phyloP scores from a whole-genome alignment of 1,284 basidiomycete species.

The Sanguinoderma infundibulare region DNA sequence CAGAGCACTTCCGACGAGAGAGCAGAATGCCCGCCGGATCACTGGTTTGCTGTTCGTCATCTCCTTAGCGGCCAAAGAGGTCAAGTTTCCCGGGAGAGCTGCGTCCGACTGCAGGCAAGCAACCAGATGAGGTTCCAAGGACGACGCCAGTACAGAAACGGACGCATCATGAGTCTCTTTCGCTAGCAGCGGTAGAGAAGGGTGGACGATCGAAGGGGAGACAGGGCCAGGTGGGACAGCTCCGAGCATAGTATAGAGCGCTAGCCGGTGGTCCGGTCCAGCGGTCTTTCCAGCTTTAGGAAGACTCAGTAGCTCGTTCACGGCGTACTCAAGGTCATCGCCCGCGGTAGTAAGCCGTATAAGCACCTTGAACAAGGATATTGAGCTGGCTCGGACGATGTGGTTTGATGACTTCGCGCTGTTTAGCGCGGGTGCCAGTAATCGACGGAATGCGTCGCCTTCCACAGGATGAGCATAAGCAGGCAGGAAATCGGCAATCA shows the following conservation, averaged over 20 bases:
- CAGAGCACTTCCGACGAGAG: slow-evolving; percentile 40
- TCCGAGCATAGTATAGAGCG: slow-evolving; percentile 80
- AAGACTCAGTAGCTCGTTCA: slow-evolving; percentile 70
- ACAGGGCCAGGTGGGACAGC: slow-evolving; percentile 52
- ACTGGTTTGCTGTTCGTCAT: slow-evolving; percentile 54
- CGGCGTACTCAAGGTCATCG: slow-evolving; percentile 49
- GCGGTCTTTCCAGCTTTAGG: slow-evolving; percentile 85
- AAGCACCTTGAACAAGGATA: slow-evolving; percentile 66
- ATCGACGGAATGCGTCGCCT: slow-evolving; percentile 57
- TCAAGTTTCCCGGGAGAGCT: slow-evolving; percentile 48
- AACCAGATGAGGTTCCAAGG: slow-evolving; percentile 63
- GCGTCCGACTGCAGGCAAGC: slow-evolving; percentile 51
- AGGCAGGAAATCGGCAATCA: slow-evolving; percentile 57
- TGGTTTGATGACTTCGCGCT: slow-evolving; percentile 81
- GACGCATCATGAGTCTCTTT: slow-evolving; percentile 83
- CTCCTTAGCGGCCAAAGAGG: slow-evolving; percentile 66
- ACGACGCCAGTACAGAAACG: slow-evolving; percentile 54
- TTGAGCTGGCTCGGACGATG: slow-evolving; percentile 61
- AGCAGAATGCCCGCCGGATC: slow-evolving; percentile 42
- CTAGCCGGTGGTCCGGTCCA: slow-evolving; percentile 84
- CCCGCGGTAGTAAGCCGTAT: slow-evolving; percentile 41
- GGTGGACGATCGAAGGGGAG: slow-evolving; percentile 60
- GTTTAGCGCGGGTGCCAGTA: slow-evolving; percentile 70
- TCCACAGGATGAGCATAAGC: slow-evolving; percentile 62
- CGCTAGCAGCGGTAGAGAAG: slow-evolving; percentile 61